A percentile compares a stretch with the other conserved stretches of the same genome.
These are phyloP conservation scores for Coemansia sp. DNA, from an alignment of 192 early-diverging fungal species.

Conservation along the genomic window DNA sequence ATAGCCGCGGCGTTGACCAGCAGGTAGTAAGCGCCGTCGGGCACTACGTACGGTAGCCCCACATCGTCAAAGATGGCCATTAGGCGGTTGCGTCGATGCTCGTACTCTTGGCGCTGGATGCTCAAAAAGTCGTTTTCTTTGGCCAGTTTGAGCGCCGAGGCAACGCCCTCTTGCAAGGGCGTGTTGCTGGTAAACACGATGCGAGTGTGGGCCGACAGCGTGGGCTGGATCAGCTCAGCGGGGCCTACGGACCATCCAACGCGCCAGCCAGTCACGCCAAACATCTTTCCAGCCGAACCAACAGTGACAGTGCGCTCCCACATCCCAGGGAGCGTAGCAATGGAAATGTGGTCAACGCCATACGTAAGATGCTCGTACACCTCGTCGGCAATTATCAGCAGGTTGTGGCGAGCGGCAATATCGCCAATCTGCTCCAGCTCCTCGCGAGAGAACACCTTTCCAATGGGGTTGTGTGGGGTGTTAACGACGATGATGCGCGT, in stretches of 20 bases:
- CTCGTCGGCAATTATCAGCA: constrained; percentile 90
- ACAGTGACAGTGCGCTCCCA: constrained; percentile 94
- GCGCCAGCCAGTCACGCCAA: constrained; percentile 96
- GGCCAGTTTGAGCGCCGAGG: constrained; percentile 69
- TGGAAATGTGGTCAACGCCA: constrained; percentile 64
- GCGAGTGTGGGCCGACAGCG: constrained; percentile 85
- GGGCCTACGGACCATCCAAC: constrained; percentile 90
- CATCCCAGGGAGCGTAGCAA: constrained; percentile 81
- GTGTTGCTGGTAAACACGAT: constrained; percentile 87
- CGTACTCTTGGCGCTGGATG: constrained; percentile 66
- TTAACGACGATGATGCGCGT: constrained; percentile 91
- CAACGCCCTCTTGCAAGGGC: constrained; percentile 84
- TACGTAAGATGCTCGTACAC: constrained; percentile 95
- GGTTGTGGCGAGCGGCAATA: constrained; percentile 75
- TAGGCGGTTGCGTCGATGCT: constrained; percentile 71
- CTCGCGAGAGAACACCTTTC: constrained; percentile 76
- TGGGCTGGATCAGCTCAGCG: constrained; percentile 64
- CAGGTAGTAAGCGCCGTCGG: constrained; percentile 93
- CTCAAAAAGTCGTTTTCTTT: constrained; percentile 63
- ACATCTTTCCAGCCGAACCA: constrained; percentile 89
- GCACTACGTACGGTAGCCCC: constrained; percentile 76
- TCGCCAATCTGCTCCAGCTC: constrained; percentile 75
- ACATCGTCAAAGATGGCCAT: constrained; percentile 62
- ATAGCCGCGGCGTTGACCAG: constrained; percentile 77
- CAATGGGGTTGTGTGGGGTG: constrained; percentile 94